These are phyloP conservation scores for Claviceps fusiformis DNA, from an alignment of 2,329 filamentous ascomycete genomes.

Conservation along the genomic window DNA sequence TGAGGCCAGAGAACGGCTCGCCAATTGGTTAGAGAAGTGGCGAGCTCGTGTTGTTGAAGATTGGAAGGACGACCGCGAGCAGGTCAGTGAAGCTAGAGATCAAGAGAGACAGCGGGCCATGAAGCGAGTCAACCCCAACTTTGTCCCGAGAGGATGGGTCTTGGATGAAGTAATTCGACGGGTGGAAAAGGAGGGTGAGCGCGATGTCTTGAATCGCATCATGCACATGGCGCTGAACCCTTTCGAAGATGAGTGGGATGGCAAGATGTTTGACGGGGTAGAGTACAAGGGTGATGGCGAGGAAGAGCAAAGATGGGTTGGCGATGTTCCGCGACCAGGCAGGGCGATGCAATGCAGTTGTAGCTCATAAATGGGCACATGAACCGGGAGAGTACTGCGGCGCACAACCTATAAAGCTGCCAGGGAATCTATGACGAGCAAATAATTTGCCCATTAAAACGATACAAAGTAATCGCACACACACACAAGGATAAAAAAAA, in stretches of 20 bases:
- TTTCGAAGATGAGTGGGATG: slow-evolving; percentile 66
- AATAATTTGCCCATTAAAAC: background rate
- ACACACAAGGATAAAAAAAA: background rate
- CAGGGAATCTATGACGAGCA: background rate
- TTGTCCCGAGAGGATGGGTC: slow-evolving; percentile 81
- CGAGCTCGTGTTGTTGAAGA: slow-evolving; percentile 57
- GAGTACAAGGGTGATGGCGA: slow-evolving; percentile 45
- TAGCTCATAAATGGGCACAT: slow-evolving; percentile 50
- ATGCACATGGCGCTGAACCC: slow-evolving; percentile 77
- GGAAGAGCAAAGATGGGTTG: slow-evolving; percentile 72
- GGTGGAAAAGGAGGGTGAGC: slow-evolving; percentile 73
- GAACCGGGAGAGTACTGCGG: background rate
- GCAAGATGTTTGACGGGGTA: slow-evolving; percentile 31
- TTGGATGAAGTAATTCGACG: slow-evolving; percentile 84
- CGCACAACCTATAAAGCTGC: background rate
- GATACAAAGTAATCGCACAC: background rate
- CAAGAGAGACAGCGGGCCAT: slow-evolving; percentile 55
- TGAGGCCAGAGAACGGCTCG: slow-evolving; percentile 53
- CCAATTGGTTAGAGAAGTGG: slow-evolving; percentile 74
- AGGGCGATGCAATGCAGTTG: slow-evolving; percentile 90
- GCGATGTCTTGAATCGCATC: slow-evolving; percentile 60
- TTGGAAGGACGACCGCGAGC: slow-evolving; percentile 44
- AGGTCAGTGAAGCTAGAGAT: slow-evolving; percentile 32
- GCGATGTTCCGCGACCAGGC: slow-evolving; percentile 66
- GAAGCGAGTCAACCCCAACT: slow-evolving; percentile 85